Percentiles rank a stretch among this genome's conserved stretches.
phyloP scores from a whole-genome alignment of 306 rosid species.

The Cyamopsis tetragonoloba region DNA sequence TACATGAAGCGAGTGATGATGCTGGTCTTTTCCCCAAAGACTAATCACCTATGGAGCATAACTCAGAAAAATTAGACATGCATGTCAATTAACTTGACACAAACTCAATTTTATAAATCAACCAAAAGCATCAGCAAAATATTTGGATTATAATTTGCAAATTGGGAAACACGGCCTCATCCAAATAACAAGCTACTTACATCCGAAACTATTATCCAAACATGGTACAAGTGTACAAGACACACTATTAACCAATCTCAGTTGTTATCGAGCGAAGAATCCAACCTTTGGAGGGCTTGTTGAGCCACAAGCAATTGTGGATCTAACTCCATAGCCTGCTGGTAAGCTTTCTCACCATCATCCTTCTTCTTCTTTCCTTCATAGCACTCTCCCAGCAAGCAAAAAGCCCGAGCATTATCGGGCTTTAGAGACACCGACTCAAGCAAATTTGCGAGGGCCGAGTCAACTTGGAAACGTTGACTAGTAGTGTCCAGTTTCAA shows the following conservation, averaged over 20 bases:
- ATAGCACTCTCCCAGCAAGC: slow-evolving; percentile 57
- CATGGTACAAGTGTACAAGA: background rate
- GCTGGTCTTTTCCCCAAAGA: no score
- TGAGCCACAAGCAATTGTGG: slow-evolving; percentile 44
- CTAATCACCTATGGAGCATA: no score
- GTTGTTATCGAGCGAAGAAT: slow-evolving; percentile 6
- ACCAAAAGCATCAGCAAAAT: no score
- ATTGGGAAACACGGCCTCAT: no score
- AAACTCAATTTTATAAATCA: no score
- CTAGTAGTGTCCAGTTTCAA: slow-evolving; percentile 43
- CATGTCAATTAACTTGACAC: no score
- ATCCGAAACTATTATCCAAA: background rate
- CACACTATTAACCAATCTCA: background rate
- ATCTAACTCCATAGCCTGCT: slow-evolving; percentile 49
- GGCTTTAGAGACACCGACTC: slow-evolving; percentile 44
- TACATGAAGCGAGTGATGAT: no score
- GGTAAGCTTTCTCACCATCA: slow-evolving; percentile 55
- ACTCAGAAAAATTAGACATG: no score
- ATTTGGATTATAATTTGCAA: no score
- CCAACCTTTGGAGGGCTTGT: slow-evolving; percentile 48
- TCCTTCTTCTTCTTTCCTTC: slow-evolving; percentile 59
- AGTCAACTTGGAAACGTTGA: slow-evolving; percentile 39
- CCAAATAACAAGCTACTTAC: no score
- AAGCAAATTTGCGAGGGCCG: slow-evolving; percentile 46
- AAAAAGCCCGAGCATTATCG: slow-evolving; percentile 42